Percentiles rank a stretch among this genome's conserved stretches.
Conservation (phyloP, 257 asterid genomes). For the Solanum piurae region DNA sequence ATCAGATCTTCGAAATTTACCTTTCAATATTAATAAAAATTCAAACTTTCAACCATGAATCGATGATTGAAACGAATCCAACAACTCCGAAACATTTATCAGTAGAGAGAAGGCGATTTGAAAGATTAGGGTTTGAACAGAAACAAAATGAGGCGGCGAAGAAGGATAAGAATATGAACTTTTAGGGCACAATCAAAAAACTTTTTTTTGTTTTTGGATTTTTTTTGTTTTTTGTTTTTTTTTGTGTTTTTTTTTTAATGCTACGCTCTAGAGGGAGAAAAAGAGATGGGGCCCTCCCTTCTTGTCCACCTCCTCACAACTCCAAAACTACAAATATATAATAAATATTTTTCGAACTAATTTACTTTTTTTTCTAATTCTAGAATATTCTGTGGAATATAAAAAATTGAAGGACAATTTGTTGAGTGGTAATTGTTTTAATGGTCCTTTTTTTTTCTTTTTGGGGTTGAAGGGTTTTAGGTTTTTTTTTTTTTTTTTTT, state of each 20-base stretch:
- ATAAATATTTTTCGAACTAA: neutral
- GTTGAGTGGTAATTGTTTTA: neutral
- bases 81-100: neutral
- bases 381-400: neutral
- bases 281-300: constrained; percentile 6
- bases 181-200: constrained; percentile 1
- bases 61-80: neutral
- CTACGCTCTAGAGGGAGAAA: neutral
- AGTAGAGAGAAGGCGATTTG: neutral
- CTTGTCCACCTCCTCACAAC: constrained; percentile 9
- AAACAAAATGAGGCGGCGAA: constrained; percentile 12
- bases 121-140: neutral
- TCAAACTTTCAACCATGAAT: constrained; percentile 3
- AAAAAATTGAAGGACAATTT: neutral
- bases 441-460: neutral
- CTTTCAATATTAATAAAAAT: constrained; percentile 7
- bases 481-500: neutral
- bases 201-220: too few relatives aligned
- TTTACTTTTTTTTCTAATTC: neutral
- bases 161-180: constrained; percentile 2
- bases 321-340: constrained; percentile 2
- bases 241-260: neutral
- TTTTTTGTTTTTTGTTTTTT: neutral
- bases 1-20: neutral
- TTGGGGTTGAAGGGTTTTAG: neutral